Evolutionary conservation across 306 rosid genomes (phyloP), one percentile per base, ranked within the genome.

Genomic region (Vigna mungo): DNA sequence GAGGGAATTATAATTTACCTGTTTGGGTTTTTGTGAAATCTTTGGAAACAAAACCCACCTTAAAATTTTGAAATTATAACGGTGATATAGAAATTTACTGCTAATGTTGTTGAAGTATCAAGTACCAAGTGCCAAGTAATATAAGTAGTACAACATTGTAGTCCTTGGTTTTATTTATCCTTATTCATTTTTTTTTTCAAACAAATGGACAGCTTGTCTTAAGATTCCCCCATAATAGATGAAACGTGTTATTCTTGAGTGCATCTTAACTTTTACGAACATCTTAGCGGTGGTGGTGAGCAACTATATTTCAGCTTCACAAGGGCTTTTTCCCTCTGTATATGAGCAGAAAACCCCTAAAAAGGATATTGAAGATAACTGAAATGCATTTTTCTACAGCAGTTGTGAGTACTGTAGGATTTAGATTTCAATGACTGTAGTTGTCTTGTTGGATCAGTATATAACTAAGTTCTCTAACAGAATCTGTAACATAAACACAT

Each of bases 1-100:
- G 25, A 72, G 43, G 43, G 48, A 72, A 74, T 74, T 27, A 15
- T 61, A 10, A 27, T 52, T 46, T 30, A 59, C 61, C 62, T 32
- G 7, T n/a, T 51, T 23, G 18, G 7, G 48, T 30, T 32, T 30
- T 51, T n/a, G 5, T 34, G 6, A 34, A 71, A 30, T 37, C 47
- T 70, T n/a, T 51, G 48, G 61, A 49, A 49, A 34, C 49, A 71
- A 47, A 30, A 17, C 39, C 8, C 63, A 34, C 13, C 53, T 71
- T 53, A 7, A n/a, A 21, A 17, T 1, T n/a, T 51, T 34, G 15
- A 34, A 71, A 71, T 51, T 51, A 17, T 32, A 17, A 46, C 23
- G 39, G 2, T 21, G 12, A 21, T 21, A 44, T 46, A 56, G 23
- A 17, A 23, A 44, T 67, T 9, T 21, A 11, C 7, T 20, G 3